Evolutionary conservation across 495 filamentous ascomycete genomes (phyloP).

Genomic region (Bombardia bombarda): DNA sequence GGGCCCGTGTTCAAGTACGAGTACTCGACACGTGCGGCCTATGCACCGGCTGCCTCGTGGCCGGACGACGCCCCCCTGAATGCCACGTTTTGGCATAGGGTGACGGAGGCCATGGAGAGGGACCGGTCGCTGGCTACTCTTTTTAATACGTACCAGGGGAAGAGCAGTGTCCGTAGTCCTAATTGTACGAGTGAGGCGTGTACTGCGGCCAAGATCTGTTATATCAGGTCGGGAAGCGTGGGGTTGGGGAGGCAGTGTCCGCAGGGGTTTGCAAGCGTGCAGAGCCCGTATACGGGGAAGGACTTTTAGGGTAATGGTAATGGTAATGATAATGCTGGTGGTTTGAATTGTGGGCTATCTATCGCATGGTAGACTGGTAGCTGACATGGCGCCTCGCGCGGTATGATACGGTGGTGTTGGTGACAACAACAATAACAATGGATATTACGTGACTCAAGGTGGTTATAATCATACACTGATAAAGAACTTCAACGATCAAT

Average conservation of each 20-base stretch:
- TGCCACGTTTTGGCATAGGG: slow-evolving; percentile 50
- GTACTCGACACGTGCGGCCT: slow-evolving; percentile 49
- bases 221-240: slow-evolving; percentile 49
- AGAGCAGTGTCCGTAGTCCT: slow-evolving; percentile 40
- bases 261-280: slow-evolving; percentile 35
- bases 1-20: slow-evolving; percentile 43
- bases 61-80: slow-evolving; percentile 43
- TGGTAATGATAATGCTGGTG: no score
- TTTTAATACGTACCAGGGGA: slow-evolving; percentile 50
- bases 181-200: slow-evolving; percentile 44
- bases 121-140: slow-evolving; percentile 36
- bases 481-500: no score
- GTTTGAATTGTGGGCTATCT: no score
- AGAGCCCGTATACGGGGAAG: slow-evolving; percentile 14
- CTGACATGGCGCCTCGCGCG: no score
- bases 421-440: no score
- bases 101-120: slow-evolving; percentile 52
- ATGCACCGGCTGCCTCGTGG: slow-evolving; percentile 39
- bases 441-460: no score
- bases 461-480: no score
- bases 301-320: slow-evolving; percentile 10
- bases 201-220: slow-evolving; percentile 49
- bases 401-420: no score
- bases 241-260: slow-evolving; percentile 43
- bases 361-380: no score